Evolutionary conservation across 164 flowering plant genomes (phyloP).

Genomic region (Chimonanthus salicifolius): DNA sequence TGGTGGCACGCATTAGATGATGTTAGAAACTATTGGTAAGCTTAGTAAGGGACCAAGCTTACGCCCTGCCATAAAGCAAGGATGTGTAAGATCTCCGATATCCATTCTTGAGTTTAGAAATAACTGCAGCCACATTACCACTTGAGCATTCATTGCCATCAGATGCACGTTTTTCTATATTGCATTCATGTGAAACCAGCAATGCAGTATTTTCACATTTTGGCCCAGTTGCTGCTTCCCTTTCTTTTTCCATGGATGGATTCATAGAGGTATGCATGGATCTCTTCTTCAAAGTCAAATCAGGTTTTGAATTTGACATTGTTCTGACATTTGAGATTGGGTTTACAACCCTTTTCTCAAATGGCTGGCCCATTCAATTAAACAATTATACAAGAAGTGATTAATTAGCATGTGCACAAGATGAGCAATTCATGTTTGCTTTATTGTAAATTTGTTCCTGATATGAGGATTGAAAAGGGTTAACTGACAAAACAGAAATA

Average conservation of each 20-base stretch:
- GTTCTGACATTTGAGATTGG: constrained; percentile 16
- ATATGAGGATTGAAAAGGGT: not conserved
- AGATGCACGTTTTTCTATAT: constrained; percentile 22
- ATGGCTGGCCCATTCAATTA: constrained; percentile 26
- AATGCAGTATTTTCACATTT: constrained; percentile 13
- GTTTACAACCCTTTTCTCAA: constrained; percentile 15
- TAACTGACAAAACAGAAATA: no score
- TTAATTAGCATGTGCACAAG: not conserved
- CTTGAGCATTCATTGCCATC: constrained; percentile 14
- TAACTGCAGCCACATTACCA: constrained; percentile 15
- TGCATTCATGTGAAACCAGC: constrained; percentile 20
- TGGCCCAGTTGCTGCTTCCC: constrained; percentile 10
- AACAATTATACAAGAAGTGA: not conserved
- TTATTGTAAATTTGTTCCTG: not conserved
- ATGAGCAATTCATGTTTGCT: not conserved
- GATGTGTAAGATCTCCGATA: constrained; percentile 77
- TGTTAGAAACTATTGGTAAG: constrained; percentile 6
- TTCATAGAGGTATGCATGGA: constrained; percentile 19
- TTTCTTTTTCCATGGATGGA: constrained; percentile 26
- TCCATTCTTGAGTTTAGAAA: constrained; percentile 26
- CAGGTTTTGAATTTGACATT: constrained; percentile 30
- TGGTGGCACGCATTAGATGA: not conserved
- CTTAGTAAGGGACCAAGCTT: constrained; percentile 34
- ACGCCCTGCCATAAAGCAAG: constrained; percentile 41
- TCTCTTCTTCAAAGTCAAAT: constrained; percentile 15